Evolutionary conservation across 305 asterid genomes (phyloP).

Genomic region (Fraxinus velutina): DNA sequence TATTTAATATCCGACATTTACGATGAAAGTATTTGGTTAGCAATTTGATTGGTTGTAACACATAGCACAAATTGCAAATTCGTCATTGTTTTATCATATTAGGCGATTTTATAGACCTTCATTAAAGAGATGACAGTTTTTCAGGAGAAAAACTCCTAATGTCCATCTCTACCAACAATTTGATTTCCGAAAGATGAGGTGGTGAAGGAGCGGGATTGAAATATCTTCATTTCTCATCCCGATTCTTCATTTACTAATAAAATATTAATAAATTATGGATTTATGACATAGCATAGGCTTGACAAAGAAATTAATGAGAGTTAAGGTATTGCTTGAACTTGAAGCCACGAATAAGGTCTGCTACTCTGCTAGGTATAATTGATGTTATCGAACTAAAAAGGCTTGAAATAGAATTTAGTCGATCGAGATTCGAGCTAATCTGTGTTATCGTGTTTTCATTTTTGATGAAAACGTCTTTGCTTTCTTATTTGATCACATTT

Average conservation of each 20-base stretch:
- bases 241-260: neutral
- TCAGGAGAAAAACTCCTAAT: too few species aligned
- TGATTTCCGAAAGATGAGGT: neutral
- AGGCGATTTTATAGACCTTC: too few species aligned
- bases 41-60: neutral
- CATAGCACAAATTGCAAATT: too few species aligned
- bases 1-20: neutral
- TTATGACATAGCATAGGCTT: neutral
- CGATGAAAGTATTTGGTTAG: neutral
- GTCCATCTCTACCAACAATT: too few species aligned
- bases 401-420: neutral
- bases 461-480: neutral
- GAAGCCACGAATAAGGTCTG: constrained; percentile 27
- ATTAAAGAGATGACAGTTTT: too few species aligned
- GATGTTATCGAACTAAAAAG: neutral
- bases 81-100: too few species aligned
- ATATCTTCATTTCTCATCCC: neutral
- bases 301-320: neutral
- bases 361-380: neutral
- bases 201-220: neutral
- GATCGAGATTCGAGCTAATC: neutral
- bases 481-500: neutral
- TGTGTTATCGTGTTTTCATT: neutral
- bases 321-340: neutral
- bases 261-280: neutral